These are phyloP conservation scores for Aspergillus ellipticus DNA, from an alignment of 495 filamentous ascomycete species.

Conservation along the genomic window DNA sequence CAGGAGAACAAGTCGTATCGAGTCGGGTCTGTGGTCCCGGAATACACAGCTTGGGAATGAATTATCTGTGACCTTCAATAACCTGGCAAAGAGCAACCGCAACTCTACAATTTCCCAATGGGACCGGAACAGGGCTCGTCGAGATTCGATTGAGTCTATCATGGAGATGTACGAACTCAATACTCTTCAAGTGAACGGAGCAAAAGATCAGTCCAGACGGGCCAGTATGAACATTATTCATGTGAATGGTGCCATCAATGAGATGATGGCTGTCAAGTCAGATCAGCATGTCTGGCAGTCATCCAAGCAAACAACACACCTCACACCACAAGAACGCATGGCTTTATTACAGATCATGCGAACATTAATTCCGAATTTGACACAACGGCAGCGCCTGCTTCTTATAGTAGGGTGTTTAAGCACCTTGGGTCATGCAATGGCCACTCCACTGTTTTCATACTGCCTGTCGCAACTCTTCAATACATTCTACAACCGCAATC, in stretches of 20 bases:
- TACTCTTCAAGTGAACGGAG: neutral
- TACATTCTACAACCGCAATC: conserved; percentile 56
- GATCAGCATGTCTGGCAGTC: neutral
- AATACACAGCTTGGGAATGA: neutral
- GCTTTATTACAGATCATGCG: conserved; percentile 56
- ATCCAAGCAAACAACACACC: neutral
- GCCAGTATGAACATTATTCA: neutral
- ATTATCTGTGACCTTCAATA: neutral
- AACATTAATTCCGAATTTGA: conserved; percentile 70
- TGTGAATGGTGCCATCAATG: neutral
- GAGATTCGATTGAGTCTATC: neutral
- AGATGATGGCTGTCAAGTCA: neutral
- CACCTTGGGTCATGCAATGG: conserved; percentile 60
- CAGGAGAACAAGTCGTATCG: neutral
- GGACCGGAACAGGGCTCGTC: neutral
- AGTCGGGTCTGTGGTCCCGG: neutral
- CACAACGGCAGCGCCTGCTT: conserved; percentile 43
- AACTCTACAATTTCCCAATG: neutral
- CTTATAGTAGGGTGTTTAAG: conserved; percentile 59
- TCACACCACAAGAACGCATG: conserved; percentile 7
- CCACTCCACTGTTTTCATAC: conserved; percentile 75
- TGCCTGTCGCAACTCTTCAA: conserved; percentile 70
- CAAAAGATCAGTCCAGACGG: neutral
- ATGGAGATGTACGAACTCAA: conserved; percentile 3
- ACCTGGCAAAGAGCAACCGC: neutral